A percentile compares a stretch with the other conserved stretches of the same genome.
Conservation (phyloP, 768 basidiomycete species). For the Boletus subcaerulescens region DNA sequence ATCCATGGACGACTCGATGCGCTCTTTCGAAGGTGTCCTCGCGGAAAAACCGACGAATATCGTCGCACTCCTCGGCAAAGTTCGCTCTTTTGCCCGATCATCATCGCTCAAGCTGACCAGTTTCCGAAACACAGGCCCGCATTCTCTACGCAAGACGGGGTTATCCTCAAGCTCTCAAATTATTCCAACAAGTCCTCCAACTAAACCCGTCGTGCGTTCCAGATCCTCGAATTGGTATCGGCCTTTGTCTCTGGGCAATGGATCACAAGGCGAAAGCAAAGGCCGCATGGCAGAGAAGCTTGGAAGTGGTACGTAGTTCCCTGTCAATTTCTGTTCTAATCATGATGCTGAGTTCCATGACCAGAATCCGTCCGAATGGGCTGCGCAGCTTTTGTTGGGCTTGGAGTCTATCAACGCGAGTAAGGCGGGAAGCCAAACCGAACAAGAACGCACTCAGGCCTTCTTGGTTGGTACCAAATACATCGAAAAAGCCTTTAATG, state of each 20-base stretch:
- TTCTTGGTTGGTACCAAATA: slow-evolving; percentile 66
- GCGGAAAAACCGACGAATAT: slow-evolving; percentile 79
- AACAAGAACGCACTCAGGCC: slow-evolving; percentile 58
- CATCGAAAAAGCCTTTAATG: slow-evolving; percentile 77
- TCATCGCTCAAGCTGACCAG: neutral
- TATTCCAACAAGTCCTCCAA: slow-evolving; percentile 82
- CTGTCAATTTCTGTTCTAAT: neutral
- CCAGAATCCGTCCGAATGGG: slow-evolving; percentile 77
- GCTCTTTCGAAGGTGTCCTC: slow-evolving; percentile 79
- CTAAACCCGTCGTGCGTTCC: slow-evolving; percentile 78
- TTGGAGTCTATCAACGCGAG: slow-evolving; percentile 85
- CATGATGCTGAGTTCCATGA: neutral
- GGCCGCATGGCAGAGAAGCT: slow-evolving; percentile 85
- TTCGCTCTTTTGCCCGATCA: slow-evolving; percentile 23
- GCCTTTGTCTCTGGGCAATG: slow-evolving; percentile 89
- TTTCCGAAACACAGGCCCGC: slow-evolving; percentile 53
- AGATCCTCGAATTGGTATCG: slow-evolving; percentile 94
- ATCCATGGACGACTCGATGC: slow-evolving; percentile 77
- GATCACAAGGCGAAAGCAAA: slow-evolving; percentile 80
- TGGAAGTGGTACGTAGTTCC: slow-evolving; percentile 68
- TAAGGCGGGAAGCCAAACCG: slow-evolving; percentile 62
- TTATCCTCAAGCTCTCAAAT: slow-evolving; percentile 73
- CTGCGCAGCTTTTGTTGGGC: slow-evolving; percentile 79
- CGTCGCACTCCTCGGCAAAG: slow-evolving; percentile 86
- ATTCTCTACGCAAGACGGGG: slow-evolving; percentile 79